Evolutionary conservation across 495 filamentous ascomycete species (phyloP), one percentile per base, ranked within the genome.

Genomic region (Aspergillus homomorphus): DNA sequence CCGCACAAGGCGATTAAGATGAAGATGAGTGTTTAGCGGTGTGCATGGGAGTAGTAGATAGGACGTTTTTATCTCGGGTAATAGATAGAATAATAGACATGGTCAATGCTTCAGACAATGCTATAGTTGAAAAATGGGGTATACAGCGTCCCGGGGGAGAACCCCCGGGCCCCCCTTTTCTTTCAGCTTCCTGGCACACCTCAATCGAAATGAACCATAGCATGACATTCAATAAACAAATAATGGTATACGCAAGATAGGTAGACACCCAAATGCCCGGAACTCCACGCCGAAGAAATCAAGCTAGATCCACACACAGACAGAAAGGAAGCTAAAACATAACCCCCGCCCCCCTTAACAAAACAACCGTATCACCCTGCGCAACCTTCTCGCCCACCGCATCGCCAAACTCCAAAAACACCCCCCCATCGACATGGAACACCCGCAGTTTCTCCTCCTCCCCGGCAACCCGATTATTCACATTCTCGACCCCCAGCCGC

Each of bases 1-100:
- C 93, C 95, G 57, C 91, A 96, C 67, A 90, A 91, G 78, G 81
- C 77, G 9, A 96, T 97, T 69, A 80, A 89, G 43, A 98, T 98
- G 94, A 96, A 97, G 75, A 98, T 98, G 94, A 92, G 88, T 66
- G 92, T 98, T 30, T 96, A 79, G 60, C 33, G 15, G 24, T 45
- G 42, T n/a, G n/a, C n/a, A n/a, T n/a, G n/a, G n/a, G n/a, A n/a
- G n/a, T n/a, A n/a, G n/a, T n/a, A 42, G 53, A 38, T 51, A 49
- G 59, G 59, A 55, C 53, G 38, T 41, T 51, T 62, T 14, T 63
- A 50, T 62, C 44, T 62, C 64, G 56, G 56, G 63, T 62, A 64
- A 58, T 64, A 62, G 49, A 51, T 45, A 33, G 57, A 45, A 51
- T 45, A n/a, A 28, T 54, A 54, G 33, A 28, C 33, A 54, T 53